A percentile compares a stretch with the other conserved stretches of the same genome.
Evolutionary conservation across 2,329 filamentous ascomycete species (phyloP).

Genomic region (Aureobasidium lini): DNA sequence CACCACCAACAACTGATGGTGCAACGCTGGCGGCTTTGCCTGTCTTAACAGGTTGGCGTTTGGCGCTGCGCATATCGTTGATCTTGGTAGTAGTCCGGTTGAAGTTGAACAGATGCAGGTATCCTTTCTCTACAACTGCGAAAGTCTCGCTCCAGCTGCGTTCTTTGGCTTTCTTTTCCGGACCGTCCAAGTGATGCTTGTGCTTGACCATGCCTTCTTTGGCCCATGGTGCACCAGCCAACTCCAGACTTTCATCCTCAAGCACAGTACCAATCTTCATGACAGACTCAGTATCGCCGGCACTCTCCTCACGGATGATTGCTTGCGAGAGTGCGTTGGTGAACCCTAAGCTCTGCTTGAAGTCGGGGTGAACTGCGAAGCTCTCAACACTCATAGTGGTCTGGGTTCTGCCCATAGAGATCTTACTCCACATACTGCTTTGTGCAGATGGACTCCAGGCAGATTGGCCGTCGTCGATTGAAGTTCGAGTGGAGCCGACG

Average conservation of each 20-base stretch:
- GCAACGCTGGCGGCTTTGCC: slow-evolving; percentile 32
- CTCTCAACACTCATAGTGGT: slow-evolving; percentile 91
- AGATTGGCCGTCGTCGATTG: slow-evolving; percentile 82
- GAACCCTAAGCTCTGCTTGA: slow-evolving; percentile 94
- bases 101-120: slow-evolving; percentile 91
- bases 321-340: slow-evolving; percentile 94
- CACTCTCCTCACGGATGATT: slow-evolving; percentile 74
- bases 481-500: slow-evolving; percentile 85
- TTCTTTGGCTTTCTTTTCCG: slow-evolving; percentile 88
- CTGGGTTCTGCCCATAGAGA: slow-evolving; percentile 83
- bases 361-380: slow-evolving; percentile 67
- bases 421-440: slow-evolving; percentile 93
- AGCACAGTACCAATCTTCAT: slow-evolving; percentile 47
- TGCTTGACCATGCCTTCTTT: slow-evolving; percentile 95
- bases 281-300: slow-evolving; percentile 33
- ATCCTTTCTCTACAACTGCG: slow-evolving; percentile 90
- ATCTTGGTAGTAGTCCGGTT: slow-evolving; percentile 56
- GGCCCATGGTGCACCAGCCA: slow-evolving; percentile 92
- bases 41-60: slow-evolving; percentile 2
- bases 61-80: slow-evolving; percentile 17
- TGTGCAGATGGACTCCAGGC: slow-evolving; percentile 85
- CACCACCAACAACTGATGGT: slow-evolving; percentile 75
- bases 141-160: slow-evolving; percentile 93
- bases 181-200: slow-evolving; percentile 87
- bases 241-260: slow-evolving; percentile 86